Percentiles rank a stretch among this genome's conserved stretches.
Evolutionary conservation across 108 stramenopile genomes (phyloP).

Genomic region (Mediolabrus comicus): DNA sequence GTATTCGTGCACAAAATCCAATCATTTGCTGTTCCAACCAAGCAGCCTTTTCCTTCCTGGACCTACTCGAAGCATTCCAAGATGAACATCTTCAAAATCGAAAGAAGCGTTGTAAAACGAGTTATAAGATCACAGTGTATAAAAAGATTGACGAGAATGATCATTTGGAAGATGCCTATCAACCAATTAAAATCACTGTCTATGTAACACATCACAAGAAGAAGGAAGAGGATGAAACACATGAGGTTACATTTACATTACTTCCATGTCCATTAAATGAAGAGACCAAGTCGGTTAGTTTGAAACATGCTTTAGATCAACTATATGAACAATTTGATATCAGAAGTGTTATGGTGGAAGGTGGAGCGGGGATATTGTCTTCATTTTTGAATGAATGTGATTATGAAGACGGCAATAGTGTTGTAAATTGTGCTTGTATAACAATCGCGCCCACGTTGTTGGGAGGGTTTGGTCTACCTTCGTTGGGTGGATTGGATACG

Average conservation of each 20-base stretch:
- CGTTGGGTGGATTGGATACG: constrained; percentile 21
- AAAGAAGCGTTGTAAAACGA: constrained; percentile 9
- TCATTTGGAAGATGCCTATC: constrained; percentile 3
- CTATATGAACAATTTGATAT: constrained; percentile 54
- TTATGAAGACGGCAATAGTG: not conserved
- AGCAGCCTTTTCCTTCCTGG: constrained; percentile 29
- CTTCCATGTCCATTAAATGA: constrained; percentile 49
- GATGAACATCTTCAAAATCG: constrained; percentile 3
- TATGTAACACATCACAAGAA: constrained; percentile 10
- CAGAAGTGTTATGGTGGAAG: constrained; percentile 78
- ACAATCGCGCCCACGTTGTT: constrained; percentile 70
- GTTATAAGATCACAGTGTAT: constrained; percentile 24
- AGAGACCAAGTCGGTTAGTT: constrained; percentile 41
- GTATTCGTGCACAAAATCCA: constrained; percentile 28
- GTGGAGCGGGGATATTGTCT: constrained; percentile 59
- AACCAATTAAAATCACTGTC: constrained; percentile 34
- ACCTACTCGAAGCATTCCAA: constrained; percentile 26
- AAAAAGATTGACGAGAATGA: constrained; percentile 24
- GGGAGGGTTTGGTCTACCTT: constrained; percentile 45
- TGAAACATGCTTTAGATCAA: constrained; percentile 47
- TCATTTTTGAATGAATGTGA: constrained; percentile 49
- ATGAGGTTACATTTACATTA: constrained; percentile 42
- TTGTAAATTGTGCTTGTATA: constrained; percentile 68
- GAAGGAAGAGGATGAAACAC: not conserved
- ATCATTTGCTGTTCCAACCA: constrained; percentile 38